These are phyloP conservation scores for Closterium sp. DNA, from an alignment of 139 green algal genomes.

Conservation along the genomic window DNA sequence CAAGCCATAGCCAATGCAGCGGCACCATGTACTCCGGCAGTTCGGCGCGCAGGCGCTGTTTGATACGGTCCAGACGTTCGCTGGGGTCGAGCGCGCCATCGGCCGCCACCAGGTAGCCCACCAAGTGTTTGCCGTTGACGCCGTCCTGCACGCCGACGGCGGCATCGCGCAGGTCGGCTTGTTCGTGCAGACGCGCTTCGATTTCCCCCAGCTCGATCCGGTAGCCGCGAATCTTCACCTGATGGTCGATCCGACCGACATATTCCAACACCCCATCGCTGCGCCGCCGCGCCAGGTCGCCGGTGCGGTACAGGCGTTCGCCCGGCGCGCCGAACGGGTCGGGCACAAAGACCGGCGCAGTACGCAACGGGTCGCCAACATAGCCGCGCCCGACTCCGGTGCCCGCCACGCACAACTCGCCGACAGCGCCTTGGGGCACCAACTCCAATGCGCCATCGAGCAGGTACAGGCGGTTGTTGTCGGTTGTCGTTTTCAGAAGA, in stretches of 20 bases:
- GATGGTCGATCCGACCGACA: constrained; percentile 41
- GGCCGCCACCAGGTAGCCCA: neutral
- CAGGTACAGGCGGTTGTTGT: constrained; percentile 1
- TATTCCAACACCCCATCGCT: constrained; percentile 23
- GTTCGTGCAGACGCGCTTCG: constrained; percentile 10
- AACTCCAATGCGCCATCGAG: constrained; percentile 5
- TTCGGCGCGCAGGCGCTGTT: neutral
- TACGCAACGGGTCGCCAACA: neutral
- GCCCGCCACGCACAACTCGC: constrained; percentile 36
- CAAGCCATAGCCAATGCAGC: neutral
- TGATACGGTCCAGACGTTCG: too few relatives aligned
- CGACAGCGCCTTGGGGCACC: constrained; percentile 6
- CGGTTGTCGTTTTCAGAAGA: too few relatives aligned
- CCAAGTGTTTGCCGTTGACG: neutral
- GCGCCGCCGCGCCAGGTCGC: constrained; percentile 29
- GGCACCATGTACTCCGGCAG: constrained; percentile 52
- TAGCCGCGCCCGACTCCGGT: constrained; percentile 18
- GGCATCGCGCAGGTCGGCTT: neutral
- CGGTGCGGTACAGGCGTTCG: constrained; percentile 37
- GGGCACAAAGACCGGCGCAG: constrained; percentile 6
- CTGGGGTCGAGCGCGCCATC: neutral
- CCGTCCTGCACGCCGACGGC: neutral
- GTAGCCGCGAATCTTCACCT: constrained; percentile 50
- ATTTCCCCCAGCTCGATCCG: constrained; percentile 56
- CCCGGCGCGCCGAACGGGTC: neutral